Evolutionary conservation across 2,329 filamentous ascomycete genomes (phyloP).

Genomic region (Sporothrix pseudoabietina): DNA sequence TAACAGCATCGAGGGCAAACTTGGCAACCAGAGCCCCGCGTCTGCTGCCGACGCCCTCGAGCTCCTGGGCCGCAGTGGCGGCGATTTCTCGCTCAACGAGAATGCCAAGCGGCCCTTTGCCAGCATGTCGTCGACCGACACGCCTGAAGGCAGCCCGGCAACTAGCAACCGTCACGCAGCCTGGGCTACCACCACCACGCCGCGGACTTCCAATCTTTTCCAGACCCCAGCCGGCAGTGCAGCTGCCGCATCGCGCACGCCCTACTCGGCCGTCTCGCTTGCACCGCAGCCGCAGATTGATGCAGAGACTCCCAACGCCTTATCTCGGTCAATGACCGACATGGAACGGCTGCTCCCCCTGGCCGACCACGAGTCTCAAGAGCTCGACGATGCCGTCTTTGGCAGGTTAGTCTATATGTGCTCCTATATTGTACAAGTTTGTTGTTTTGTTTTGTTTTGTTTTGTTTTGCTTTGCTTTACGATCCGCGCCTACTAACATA

Average conservation of each 20-base stretch:
- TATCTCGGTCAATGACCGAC: conserved; percentile 33
- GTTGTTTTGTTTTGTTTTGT: neutral
- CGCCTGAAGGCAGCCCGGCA: conserved; percentile 44
- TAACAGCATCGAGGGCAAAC: conserved; percentile 77
- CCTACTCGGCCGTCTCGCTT: conserved; percentile 29
- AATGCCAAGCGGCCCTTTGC: conserved; percentile 54
- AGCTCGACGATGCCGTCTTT: conserved; percentile 51
- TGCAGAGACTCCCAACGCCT: conserved; percentile 21
- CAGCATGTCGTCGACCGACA: conserved; percentile 50
- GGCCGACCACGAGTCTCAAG: conserved; percentile 42
- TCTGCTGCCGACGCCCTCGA: conserved; percentile 43
- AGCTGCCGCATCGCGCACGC: conserved; percentile 15
- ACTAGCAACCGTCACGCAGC: conserved; percentile 47
- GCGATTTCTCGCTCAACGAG: conserved; percentile 42
- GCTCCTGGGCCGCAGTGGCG: conserved; percentile 20
- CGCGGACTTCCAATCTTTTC: conserved; percentile 45
- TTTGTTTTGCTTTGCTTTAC: neutral
- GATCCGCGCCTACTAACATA: neutral
- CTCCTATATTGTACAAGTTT: neutral
- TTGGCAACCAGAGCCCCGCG: conserved; percentile 52
- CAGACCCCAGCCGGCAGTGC: conserved; percentile 34
- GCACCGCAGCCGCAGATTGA: conserved; percentile 32
- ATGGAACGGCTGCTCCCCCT: conserved; percentile 37
- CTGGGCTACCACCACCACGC: conserved; percentile 53
- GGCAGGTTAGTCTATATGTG: conserved; percentile 46